phyloP scores from a whole-genome alignment of 441 rosid species.

The Gossypium gossypioides region DNA sequence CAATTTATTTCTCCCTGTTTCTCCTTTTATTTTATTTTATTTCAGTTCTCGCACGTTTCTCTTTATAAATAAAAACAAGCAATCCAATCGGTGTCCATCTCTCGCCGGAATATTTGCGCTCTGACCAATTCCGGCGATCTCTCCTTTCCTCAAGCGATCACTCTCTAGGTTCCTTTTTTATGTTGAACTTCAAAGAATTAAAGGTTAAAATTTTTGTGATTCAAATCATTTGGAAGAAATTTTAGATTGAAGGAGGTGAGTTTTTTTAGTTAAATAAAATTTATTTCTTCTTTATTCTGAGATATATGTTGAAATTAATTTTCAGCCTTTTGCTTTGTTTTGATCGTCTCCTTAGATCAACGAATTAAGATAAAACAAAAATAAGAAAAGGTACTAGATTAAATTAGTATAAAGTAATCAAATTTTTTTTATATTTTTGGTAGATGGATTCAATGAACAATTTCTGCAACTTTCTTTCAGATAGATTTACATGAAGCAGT shows the following conservation, averaged over 20 bases:
- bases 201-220: background rate
- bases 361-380: background rate
- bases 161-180: background rate
- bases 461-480: background rate
- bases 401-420: background rate
- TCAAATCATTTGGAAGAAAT: background rate
- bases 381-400: background rate
- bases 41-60: background rate
- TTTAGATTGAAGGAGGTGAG: constrained; percentile 14
- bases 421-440: background rate
- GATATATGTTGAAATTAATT: background rate
- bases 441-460: constrained; percentile 17
- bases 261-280: background rate
- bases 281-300: background rate
- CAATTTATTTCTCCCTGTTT: background rate
- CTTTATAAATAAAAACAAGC: background rate
- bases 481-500: constrained; percentile 20
- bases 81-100: background rate
- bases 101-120: constrained; percentile 12
- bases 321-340: background rate
- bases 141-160: background rate
- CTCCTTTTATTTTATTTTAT: background rate
- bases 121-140: constrained; percentile 20
- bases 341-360: background rate
- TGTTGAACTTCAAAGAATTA: background rate